A percentile compares a stretch with the other conserved stretches of the same genome.
phyloP scores from a whole-genome alignment of 2,329 filamentous ascomycete species.

The Cladobotryum mycophilum region DNA sequence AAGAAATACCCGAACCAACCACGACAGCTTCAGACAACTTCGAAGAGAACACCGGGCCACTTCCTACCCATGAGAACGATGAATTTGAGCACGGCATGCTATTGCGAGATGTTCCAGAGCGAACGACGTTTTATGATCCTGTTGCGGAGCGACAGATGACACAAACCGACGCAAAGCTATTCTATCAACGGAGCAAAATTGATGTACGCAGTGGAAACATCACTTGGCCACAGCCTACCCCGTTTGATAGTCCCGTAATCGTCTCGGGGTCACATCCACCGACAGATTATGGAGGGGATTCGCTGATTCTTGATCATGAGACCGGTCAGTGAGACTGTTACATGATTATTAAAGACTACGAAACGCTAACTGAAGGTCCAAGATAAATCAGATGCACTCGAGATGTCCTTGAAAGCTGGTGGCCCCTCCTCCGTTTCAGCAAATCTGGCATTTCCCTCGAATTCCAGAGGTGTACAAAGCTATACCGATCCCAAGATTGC shows the following conservation, averaged over 20 bases:
- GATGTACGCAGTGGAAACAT: conserved; percentile 39
- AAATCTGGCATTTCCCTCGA: not conserved
- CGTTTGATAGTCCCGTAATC: conserved; percentile 42
- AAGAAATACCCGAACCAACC: conserved; percentile 18
- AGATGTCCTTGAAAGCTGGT: not conserved
- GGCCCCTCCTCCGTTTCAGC: conserved; percentile 1
- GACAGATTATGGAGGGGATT: conserved; percentile 33
- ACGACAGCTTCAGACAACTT: conserved; percentile 17
- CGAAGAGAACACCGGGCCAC: conserved; percentile 17
- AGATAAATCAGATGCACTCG: conserved; percentile 13
- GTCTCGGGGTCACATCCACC: conserved; percentile 27
- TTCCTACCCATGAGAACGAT: conserved; percentile 20
- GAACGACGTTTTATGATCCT: conserved; percentile 88
- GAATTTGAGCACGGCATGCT: conserved; percentile 51
- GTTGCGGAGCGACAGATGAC: conserved; percentile 91
- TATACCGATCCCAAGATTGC: conserved; percentile 24
- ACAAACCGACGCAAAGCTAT: conserved; percentile 88
- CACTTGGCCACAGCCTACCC: conserved; percentile 36
- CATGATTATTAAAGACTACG: not conserved
- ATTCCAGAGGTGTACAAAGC: conserved; percentile 35
- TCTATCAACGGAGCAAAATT: conserved; percentile 83
- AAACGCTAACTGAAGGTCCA: conserved; percentile 3
- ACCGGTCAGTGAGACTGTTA: conserved; percentile 15
- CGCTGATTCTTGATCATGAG: conserved; percentile 26
- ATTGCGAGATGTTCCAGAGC: conserved; percentile 53